Conservation (phyloP, 108 stramenopile genomes). For the Mediolabrus comicus region DNA sequence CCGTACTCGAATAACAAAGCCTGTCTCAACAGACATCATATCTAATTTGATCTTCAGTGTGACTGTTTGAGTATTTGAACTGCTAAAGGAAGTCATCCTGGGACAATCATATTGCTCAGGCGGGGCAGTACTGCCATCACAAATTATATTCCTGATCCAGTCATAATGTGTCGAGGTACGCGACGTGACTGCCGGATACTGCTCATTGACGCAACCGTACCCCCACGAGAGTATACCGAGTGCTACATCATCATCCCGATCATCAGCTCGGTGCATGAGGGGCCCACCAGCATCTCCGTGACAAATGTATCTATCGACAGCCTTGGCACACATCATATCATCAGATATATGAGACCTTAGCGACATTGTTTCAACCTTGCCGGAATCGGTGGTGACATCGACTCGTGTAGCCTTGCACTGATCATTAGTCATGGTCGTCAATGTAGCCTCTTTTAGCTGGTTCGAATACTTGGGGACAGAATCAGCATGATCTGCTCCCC, state of each 20-base stretch:
- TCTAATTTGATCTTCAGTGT: constrained; percentile 41
- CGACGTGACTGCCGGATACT: constrained; percentile 53
- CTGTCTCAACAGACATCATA: constrained; percentile 36
- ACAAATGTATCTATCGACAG: constrained; percentile 34
- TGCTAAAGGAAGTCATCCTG: neutral
- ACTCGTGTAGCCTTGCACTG: constrained; percentile 13
- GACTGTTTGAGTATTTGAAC: constrained; percentile 15
- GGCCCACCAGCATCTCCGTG: constrained; percentile 56
- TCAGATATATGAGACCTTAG: constrained; percentile 29
- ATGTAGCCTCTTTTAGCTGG: constrained; percentile 7
- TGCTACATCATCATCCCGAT: constrained; percentile 21
- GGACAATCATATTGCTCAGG: constrained; percentile 24
- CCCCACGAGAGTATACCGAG: constrained; percentile 57
- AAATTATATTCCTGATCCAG: constrained; percentile 52
- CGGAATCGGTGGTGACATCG: constrained; percentile 7
- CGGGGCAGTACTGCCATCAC: constrained; percentile 33
- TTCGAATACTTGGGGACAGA: constrained; percentile 13
- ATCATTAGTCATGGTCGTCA: constrained; percentile 18
- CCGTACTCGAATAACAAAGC: constrained; percentile 21
- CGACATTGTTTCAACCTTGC: neutral
- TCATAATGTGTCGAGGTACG: constrained; percentile 36
- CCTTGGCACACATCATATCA: constrained; percentile 62
- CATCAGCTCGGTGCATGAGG: constrained; percentile 7
- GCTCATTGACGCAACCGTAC: constrained; percentile 50
- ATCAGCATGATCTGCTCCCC: constrained; percentile 19